These are phyloP conservation scores for Microbotryomycetes sp. DNA, from an alignment of 1,284 basidiomycete species.

Conservation along the genomic window DNA sequence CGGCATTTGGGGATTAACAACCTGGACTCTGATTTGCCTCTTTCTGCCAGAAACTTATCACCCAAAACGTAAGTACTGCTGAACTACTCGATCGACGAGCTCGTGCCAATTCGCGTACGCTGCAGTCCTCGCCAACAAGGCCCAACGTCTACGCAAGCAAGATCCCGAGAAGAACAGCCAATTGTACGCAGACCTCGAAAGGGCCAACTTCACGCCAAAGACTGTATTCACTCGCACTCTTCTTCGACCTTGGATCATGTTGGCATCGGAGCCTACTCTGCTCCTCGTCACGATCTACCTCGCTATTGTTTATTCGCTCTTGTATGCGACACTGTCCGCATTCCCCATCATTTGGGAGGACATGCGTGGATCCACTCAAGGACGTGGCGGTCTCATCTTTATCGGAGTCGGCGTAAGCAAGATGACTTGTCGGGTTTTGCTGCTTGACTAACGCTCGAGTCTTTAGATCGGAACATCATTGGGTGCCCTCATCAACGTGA, in stretches of 20 bases:
- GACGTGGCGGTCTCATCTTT: slow-evolving; percentile 58
- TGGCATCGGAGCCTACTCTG: slow-evolving; percentile 58
- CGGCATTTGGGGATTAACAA: slow-evolving; percentile 49
- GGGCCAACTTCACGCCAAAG: slow-evolving; percentile 52
- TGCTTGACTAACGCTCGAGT: slow-evolving; percentile 39
- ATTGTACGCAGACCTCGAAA: slow-evolving; percentile 56
- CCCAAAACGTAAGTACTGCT: not conserved
- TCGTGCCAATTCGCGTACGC: not conserved
- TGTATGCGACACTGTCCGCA: slow-evolving; percentile 44
- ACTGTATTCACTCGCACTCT: slow-evolving; percentile 53
- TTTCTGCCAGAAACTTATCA: slow-evolving; percentile 51
- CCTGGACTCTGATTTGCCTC: slow-evolving; percentile 48
- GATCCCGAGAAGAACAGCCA: slow-evolving; percentile 35
- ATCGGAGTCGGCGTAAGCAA: slow-evolving; percentile 63
- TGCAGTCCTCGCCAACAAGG: slow-evolving; percentile 46
- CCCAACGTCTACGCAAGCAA: slow-evolving; percentile 46
- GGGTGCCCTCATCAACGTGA: slow-evolving; percentile 24
- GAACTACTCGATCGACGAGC: not conserved
- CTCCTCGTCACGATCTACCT: slow-evolving; percentile 55
- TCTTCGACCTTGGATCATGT: slow-evolving; percentile 58
- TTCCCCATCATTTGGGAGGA: slow-evolving; percentile 53
- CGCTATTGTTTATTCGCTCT: slow-evolving; percentile 57
- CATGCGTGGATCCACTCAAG: slow-evolving; percentile 51
- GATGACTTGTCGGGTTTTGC: slow-evolving; percentile 48
- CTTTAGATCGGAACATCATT: not conserved